These are phyloP conservation scores for Tulasnella sp. DNA, from an alignment of 768 basidiomycete genomes.

Conservation along the genomic window DNA sequence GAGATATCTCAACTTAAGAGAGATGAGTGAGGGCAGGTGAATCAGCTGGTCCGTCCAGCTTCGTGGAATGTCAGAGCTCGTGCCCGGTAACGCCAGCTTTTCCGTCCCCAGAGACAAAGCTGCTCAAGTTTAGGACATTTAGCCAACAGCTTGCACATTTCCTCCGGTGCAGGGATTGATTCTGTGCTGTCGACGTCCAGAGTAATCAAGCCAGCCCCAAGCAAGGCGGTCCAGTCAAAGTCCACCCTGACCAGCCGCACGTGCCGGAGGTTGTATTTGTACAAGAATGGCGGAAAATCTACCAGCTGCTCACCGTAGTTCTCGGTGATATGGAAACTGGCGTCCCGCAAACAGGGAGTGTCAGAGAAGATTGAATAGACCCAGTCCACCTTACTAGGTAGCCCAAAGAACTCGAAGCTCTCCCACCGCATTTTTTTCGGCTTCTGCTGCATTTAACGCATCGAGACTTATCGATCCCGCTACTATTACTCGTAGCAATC, in stretches of 20 bases:
- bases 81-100: not conserved
- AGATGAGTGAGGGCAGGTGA: not conserved
- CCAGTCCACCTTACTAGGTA: not conserved
- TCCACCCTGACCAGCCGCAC: not conserved
- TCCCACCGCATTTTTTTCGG: not conserved
- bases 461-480: not conserved
- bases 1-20: not conserved
- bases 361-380: not conserved
- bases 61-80: not conserved
- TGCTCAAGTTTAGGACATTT: not conserved
- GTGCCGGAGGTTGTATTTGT: not conserved
- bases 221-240: not conserved
- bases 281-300: not conserved
- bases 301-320: not conserved
- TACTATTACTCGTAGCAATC: not conserved
- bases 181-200: not conserved
- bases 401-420: not conserved
- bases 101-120: not conserved
- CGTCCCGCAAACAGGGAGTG: not conserved
- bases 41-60: not conserved
- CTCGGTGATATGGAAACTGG: not conserved
- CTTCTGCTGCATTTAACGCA: not conserved
- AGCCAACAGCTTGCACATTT: not conserved
- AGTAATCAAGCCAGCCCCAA: not conserved
- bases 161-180: not conserved